Evolutionary conservation across 1,284 basidiomycete species (phyloP).

Genomic region (Meira miltonrushii): DNA sequence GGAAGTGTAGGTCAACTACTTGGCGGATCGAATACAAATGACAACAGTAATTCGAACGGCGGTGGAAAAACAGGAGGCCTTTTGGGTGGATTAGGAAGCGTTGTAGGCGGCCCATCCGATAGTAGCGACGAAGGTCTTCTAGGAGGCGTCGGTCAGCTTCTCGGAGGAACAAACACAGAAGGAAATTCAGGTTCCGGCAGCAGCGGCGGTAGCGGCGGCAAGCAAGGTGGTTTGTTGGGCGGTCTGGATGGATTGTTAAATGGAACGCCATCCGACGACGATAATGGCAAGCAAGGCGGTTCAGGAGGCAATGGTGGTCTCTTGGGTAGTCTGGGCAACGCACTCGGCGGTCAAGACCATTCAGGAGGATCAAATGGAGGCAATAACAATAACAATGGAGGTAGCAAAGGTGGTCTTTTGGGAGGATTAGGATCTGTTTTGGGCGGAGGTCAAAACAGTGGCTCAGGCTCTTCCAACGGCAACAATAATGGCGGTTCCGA

Average conservation of each 20-base stretch:
- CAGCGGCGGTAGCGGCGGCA: neutral
- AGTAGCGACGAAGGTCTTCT: constrained; percentile 4
- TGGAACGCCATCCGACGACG: no score
- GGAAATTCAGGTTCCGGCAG: neutral
- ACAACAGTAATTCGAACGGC: neutral
- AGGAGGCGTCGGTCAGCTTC: constrained; percentile 1
- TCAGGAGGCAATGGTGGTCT: neutral
- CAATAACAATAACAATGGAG: neutral
- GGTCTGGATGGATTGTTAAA: neutral
- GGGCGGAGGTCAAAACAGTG: neutral
- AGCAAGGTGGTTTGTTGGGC: neutral
- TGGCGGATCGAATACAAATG: no score
- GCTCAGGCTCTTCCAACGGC: neutral
- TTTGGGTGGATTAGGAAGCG: constrained; percentile 1
- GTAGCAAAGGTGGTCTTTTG: neutral
- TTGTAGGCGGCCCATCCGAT: neutral
- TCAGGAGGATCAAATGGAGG: constrained; percentile 4
- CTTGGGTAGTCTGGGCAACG: neutral
- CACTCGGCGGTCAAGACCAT: constrained; percentile 8
- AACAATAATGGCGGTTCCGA: neutral
- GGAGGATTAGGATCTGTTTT: neutral
- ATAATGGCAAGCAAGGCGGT: neutral
- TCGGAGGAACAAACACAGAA: neutral
- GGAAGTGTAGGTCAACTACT: no score
- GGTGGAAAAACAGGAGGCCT: neutral